These are phyloP conservation scores for Arabis hirsuta DNA, from an alignment of 345 rosid genomes.

Conservation along the genomic window DNA sequence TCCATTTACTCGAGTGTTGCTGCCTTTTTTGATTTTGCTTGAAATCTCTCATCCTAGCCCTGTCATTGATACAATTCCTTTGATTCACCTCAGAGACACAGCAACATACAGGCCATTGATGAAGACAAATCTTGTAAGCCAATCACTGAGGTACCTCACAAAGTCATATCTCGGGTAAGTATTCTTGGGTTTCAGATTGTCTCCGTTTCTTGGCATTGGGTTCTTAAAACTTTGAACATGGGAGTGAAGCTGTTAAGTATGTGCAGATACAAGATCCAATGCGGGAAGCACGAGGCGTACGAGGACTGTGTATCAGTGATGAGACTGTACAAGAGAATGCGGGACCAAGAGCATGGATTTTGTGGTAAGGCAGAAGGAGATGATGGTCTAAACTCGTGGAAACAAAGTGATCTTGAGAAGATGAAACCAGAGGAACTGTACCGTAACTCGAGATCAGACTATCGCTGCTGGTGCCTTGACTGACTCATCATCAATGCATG, in stretches of 20 bases:
- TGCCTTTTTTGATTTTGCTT: slow-evolving; percentile 11
- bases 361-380: slow-evolving; percentile 20
- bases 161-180: slow-evolving; percentile 68
- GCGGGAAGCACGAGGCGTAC: slow-evolving; percentile 60
- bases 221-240: slow-evolving; percentile 1
- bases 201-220: not conserved
- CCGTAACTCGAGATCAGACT: slow-evolving; percentile 57
- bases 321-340: slow-evolving; percentile 78
- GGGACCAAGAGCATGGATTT: slow-evolving; percentile 52
- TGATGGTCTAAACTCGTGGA: slow-evolving; percentile 48
- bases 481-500: slow-evolving; percentile 22
- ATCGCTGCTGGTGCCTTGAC: slow-evolving; percentile 76
- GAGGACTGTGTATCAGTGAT: slow-evolving; percentile 73
- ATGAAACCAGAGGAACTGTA: slow-evolving; percentile 65
- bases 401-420: slow-evolving; percentile 58
- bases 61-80: slow-evolving; percentile 6
- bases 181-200: not conserved
- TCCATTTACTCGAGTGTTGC: not conserved
- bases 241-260: slow-evolving; percentile 8
- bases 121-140: slow-evolving; percentile 80
- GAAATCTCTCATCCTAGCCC: slow-evolving; percentile 1
- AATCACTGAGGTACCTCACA: slow-evolving; percentile 76
- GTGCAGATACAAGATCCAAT: slow-evolving; percentile 66
- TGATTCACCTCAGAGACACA: slow-evolving; percentile 63
- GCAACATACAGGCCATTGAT: slow-evolving; percentile 69